phyloP scores from a whole-genome alignment of 306 rosid genomes.

The Vigna reflexopilosa region DNA sequence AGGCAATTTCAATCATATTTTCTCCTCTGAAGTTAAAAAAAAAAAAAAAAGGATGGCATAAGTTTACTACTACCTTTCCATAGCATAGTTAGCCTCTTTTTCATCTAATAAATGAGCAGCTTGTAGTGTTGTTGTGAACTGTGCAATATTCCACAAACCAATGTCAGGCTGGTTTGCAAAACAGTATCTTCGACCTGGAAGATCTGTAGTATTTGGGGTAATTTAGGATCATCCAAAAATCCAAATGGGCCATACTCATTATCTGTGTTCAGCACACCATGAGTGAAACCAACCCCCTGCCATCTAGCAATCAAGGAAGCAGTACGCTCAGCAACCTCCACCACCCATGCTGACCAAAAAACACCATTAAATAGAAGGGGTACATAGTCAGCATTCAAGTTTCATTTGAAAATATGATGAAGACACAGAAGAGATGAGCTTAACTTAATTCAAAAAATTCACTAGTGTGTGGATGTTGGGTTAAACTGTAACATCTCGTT shows the following conservation, averaged over 20 bases:
- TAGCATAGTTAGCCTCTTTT: slow-evolving; percentile 90
- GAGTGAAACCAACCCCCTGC: slow-evolving; percentile 99
- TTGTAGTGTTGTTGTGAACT: slow-evolving; percentile 70
- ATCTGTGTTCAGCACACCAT: slow-evolving; percentile 98
- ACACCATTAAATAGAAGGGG: slow-evolving; percentile 36
- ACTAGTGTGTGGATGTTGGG: slow-evolving; percentile 13
- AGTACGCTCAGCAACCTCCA: slow-evolving; percentile 93
- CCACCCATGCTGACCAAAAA: slow-evolving; percentile 79
- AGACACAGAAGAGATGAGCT: slow-evolving; percentile 26
- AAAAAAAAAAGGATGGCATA: slow-evolving; percentile 9
- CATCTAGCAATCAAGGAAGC: slow-evolving; percentile 92
- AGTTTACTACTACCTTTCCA: slow-evolving; percentile 85
- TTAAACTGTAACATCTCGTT: slow-evolving; percentile 8
- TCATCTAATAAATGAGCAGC: slow-evolving; percentile 83
- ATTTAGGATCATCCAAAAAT: slow-evolving; percentile 98
- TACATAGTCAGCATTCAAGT: slow-evolving; percentile 27
- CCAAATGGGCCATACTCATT: slow-evolving; percentile 99
- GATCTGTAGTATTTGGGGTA: slow-evolving; percentile 97
- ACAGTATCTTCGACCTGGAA: slow-evolving; percentile 98
- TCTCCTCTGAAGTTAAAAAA: slow-evolving; percentile 5
- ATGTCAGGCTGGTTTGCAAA: slow-evolving; percentile 98
- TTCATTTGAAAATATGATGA: slow-evolving; percentile 12
- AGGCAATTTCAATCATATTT: slow-evolving; percentile 6
- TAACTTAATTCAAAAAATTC: slow-evolving; percentile 15
- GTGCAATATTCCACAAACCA: slow-evolving; percentile 96